Evolutionary conservation across 345 rosid genomes (phyloP).

Genomic region (Camelina laxa): DNA sequence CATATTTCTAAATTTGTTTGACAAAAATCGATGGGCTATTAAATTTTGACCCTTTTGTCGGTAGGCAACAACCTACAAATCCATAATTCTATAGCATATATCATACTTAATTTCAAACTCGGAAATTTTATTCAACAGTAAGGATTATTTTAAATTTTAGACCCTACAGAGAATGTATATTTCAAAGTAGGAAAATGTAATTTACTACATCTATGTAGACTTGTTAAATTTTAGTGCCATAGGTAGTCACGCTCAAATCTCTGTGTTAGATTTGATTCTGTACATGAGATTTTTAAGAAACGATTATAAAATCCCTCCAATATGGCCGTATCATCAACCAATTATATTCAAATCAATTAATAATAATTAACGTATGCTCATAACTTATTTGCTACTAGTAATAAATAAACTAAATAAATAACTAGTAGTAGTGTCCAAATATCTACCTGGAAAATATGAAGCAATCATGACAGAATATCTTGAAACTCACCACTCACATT

Average conservation of each 20-base stretch:
- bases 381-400: not conserved
- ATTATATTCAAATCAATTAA: conserved; percentile 26
- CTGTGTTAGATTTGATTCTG: conserved; percentile 43
- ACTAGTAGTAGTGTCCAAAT: conserved; percentile 18
- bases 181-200: conserved; percentile 27
- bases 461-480: conserved; percentile 67
- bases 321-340: conserved; percentile 38
- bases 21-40: conserved; percentile 3
- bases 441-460: conserved; percentile 55
- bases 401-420: not conserved
- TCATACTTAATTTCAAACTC: conserved; percentile 27
- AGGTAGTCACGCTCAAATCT: conserved; percentile 41
- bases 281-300: conserved; percentile 6
- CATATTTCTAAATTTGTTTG: not conserved
- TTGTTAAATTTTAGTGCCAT: conserved; percentile 22
- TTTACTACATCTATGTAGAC: conserved; percentile 24
- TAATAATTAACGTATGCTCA: not conserved
- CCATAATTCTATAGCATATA: not conserved
- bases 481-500: conserved; percentile 50
- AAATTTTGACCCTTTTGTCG: conserved; percentile 38
- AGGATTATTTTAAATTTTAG: not conserved
- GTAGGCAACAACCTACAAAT: conserved; percentile 31
- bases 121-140: not conserved
- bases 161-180: conserved; percentile 34
- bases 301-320: conserved; percentile 20